Percentiles rank a stretch among this genome's conserved stretches.
Conservation (phyloP, 495 filamentous ascomycete species). For the Talaromyces trachyspermus region DNA sequence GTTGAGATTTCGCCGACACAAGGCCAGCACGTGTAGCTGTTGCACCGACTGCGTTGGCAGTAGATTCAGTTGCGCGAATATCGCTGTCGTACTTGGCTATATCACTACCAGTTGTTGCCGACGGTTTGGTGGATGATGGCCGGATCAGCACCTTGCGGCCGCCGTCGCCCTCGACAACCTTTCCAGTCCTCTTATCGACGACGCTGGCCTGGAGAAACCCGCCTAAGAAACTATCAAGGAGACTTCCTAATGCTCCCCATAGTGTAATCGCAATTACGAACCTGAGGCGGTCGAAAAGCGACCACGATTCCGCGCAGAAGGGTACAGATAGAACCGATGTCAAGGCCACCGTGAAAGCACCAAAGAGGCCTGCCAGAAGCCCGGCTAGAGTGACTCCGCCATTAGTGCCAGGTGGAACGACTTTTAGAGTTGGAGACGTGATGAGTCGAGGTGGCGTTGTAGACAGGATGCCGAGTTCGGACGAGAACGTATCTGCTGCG, state of each 20-base stretch:
- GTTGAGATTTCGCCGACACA: conserved; percentile 10
- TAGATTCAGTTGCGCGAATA: conserved; percentile 20
- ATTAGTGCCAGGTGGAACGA: conserved; percentile 86
- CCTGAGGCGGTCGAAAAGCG: conserved; percentile 38
- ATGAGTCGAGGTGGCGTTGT: conserved; percentile 73
- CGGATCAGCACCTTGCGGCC: conserved; percentile 62
- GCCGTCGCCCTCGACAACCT: conserved; percentile 82
- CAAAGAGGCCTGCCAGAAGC: conserved; percentile 63
- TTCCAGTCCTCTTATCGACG: conserved; percentile 71
- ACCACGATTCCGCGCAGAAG: conserved; percentile 52
- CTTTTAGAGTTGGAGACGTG: conserved; percentile 63
- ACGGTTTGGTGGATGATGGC: conserved; percentile 19
- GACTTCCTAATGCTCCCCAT: conserved; percentile 69
- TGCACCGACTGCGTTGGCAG: conserved; percentile 27
- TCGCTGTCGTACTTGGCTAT: conserved; percentile 4
- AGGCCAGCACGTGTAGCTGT: conserved; percentile 16
- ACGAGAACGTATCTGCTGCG: conserved; percentile 89
- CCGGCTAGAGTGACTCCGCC: conserved; percentile 77
- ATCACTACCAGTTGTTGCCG: conserved; percentile 4
- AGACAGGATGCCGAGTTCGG: conserved; percentile 88
- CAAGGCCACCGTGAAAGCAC: conserved; percentile 63
- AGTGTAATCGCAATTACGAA: conserved; percentile 55
- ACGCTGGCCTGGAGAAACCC: conserved; percentile 83
- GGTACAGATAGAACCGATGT: conserved; percentile 61
- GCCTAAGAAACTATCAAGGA: conserved; percentile 82